Base-by-base conservation (phyloP, 1,284 basidiomycete genomes). In the Clitocybe nebularis region DNA sequence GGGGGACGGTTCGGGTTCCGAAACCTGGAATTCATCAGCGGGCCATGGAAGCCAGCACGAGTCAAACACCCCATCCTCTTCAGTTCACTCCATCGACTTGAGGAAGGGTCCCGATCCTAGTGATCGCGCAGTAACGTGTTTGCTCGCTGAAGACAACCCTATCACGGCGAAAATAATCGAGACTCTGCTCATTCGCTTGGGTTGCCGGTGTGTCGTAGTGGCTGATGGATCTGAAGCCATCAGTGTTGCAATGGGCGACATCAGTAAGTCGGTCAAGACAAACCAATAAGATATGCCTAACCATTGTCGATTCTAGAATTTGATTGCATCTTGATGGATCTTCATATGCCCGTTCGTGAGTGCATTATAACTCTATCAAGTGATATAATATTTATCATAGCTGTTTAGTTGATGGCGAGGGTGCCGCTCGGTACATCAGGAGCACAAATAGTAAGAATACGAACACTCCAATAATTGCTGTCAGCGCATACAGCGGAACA, bases 111-210 rank as follows among this genome's bases (percentile, higher is more conserved):
- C 80, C 2, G 83, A 89, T 61, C 78, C 77, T 20, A 75, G 63
- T 51, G 89, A 91, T 59, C 78, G 89, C 32, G 83, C 84, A 13
- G 83, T 98, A 41, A 93, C 90, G 14, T 94, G 93, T 56, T 67
- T 99, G 24, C 77, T 99, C 35, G 96, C 94, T 0, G 96, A 99
- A 61, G 93, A 98, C 59, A 99, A 99, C 59, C 95, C 95, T 0
- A 96, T 94, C 55, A 93, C 91, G 0, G 90, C 88, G 41, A 95
- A 93, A 72, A 94, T 97, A 36, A 84, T 98, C 45, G 94, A 98
- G 66, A 96, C 91, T 0, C 67, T 98, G 36, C 76, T 99, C 38
- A 85, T 88, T 45, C 84, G 93, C 32, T 77, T 98, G 50, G 95
- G 95, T 1, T 97, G 93, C 64, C 84, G 93, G 13, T 93, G 91